These are phyloP conservation scores for Allium sativum DNA, from an alignment of 106 monocot species.

Conservation along the genomic window DNA sequence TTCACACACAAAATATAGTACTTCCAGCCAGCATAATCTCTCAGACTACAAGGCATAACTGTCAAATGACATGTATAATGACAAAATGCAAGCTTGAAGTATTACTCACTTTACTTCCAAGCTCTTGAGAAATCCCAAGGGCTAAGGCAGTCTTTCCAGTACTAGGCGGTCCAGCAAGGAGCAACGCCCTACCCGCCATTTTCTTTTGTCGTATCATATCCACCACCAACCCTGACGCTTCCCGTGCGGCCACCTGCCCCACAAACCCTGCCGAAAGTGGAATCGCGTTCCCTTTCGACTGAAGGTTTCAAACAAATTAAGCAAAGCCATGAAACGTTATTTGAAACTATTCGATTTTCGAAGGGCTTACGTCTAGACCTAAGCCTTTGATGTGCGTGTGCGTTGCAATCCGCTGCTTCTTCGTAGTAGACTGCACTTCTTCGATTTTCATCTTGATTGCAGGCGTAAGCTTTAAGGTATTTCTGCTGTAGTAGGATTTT, in stretches of 20 bases:
- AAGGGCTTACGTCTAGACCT: slow-evolving; percentile 50
- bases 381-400: slow-evolving; percentile 90
- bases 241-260: slow-evolving; percentile 78
- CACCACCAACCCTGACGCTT: slow-evolving; percentile 86
- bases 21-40: too few species aligned
- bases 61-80: too few species aligned
- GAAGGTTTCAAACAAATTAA: background rate
- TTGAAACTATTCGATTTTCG: slow-evolving; percentile 10
- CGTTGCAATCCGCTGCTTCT: slow-evolving; percentile 74
- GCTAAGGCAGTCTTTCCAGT: slow-evolving; percentile 97
- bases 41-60: too few species aligned
- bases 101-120: slow-evolving; percentile 73
- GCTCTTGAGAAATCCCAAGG: slow-evolving; percentile 87
- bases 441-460: slow-evolving; percentile 48
- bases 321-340: too few species aligned
- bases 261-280: slow-evolving; percentile 84
- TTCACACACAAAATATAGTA: too few species aligned
- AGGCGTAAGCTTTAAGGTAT: background rate
- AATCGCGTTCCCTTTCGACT: slow-evolving; percentile 60
- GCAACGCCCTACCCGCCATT: slow-evolving; percentile 90
- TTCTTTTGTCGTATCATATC: slow-evolving; percentile 99
- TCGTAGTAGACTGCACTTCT: slow-evolving; percentile 65
- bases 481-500: too few species aligned
- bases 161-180: slow-evolving; percentile 86
- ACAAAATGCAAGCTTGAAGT: too few species aligned